phyloP scores from a whole-genome alignment of 495 filamentous ascomycete genomes.

The Hapsidospora chrysogenum region DNA sequence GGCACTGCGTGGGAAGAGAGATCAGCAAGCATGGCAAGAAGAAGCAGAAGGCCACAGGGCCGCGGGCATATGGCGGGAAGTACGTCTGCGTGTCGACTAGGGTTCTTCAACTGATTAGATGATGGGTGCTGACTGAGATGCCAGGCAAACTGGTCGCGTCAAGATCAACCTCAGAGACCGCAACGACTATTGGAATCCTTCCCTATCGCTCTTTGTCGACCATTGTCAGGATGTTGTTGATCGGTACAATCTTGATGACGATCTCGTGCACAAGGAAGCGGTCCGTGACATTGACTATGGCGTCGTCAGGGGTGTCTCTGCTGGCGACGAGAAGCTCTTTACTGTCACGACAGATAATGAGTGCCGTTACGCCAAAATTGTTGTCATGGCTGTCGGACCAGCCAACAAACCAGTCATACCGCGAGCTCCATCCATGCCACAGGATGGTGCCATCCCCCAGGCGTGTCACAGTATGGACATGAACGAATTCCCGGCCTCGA shows the following conservation, averaged over 20 bases:
- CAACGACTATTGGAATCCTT: constrained; percentile 48
- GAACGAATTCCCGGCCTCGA: constrained; percentile 24
- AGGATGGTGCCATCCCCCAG: constrained; percentile 20
- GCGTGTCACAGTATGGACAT: constrained; percentile 41
- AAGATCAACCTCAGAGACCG: constrained; percentile 47
- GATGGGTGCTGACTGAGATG: not conserved
- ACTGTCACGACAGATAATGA: constrained; percentile 30
- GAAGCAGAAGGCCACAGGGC: constrained; percentile 21
- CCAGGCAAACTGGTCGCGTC: not conserved
- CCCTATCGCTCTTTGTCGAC: constrained; percentile 35
- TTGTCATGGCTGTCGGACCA: constrained; percentile 40
- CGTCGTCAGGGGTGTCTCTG: constrained; percentile 9
- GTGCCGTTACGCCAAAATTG: constrained; percentile 25
- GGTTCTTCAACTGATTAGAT: not conserved
- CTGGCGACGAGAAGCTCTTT: constrained; percentile 29
- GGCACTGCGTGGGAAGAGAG: constrained; percentile 44
- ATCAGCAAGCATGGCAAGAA: constrained; percentile 48
- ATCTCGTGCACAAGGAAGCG: constrained; percentile 28
- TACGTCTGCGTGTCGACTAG: constrained; percentile 1
- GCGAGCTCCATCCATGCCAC: constrained; percentile 5
- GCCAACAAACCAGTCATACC: constrained; percentile 37
- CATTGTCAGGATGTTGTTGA: constrained; percentile 35
- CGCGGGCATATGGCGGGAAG: constrained; percentile 1
- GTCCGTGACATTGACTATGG: constrained; percentile 36
- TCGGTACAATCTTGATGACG: constrained; percentile 30